Evolutionary conservation across 2,329 filamentous ascomycete genomes (phyloP), one percentile per base, ranked within the genome.

Genomic region (Uncinocarpus reesii): DNA sequence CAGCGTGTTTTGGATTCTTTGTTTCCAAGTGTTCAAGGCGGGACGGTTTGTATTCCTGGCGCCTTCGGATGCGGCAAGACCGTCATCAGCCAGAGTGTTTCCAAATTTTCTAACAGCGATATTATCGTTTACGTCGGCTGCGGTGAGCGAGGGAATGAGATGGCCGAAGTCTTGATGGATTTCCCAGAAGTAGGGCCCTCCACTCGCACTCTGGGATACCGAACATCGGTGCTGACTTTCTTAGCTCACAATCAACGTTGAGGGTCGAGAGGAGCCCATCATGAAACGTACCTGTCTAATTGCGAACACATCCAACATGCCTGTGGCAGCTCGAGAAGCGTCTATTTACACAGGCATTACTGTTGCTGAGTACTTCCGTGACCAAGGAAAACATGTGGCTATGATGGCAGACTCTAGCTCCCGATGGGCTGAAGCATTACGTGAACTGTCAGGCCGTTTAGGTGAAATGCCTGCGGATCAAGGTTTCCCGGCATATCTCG

Each of bases 331-430:
- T 53, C 87, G 92, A 72, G 92, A 98, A 70, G 92, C 92, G 50
- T 98, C 92, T 56, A 98, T 98, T 65, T 98, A 98, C 72, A 98
- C 92, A 2, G 92, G 80, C 64, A 95, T 95, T 56, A 94, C 87
- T 0, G 83, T 95, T 0, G 86, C 87, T 35, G 92, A 98, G 66
- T 98, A 98, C 63, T 96, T 96, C 75, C 79, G 92, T 57, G 92
- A 98, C 63, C 87, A 95, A 70, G 92, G 92, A 55, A 90, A 96
- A 70, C 79, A 95, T 66, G 92, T 98, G 32, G 90, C 92, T 60
- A 98, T 98, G 92, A 98, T 98, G 92, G 92, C 92, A 55, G 92
- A 98, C 71, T 96, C 92, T 13, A 85, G 90, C 45, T 98, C 92
- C 47, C 88, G 92, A 57, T 98, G 92, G 92, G 92, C 92, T 55